Evolutionary conservation across 2,329 filamentous ascomycete species (phyloP).

Genomic region (Uncinocarpus reesii): DNA sequence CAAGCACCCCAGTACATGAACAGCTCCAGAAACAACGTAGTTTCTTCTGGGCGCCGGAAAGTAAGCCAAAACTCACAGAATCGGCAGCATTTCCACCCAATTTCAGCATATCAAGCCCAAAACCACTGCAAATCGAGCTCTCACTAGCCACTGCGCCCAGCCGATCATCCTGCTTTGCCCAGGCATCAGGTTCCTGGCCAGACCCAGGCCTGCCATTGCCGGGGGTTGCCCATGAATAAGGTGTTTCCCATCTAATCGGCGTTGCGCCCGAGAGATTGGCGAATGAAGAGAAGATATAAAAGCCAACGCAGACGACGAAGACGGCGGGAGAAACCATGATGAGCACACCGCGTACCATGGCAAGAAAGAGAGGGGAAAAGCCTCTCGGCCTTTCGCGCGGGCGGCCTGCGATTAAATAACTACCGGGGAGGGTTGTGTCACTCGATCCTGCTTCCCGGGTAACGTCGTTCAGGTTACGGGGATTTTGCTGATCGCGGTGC

Average conservation of each 20-base stretch:
- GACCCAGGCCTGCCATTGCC: not conserved
- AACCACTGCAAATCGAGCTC: slow-evolving; percentile 55
- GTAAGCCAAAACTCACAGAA: slow-evolving; percentile 38
- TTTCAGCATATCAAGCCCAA: slow-evolving; percentile 55
- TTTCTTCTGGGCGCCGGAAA: not conserved
- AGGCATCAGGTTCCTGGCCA: slow-evolving; percentile 1
- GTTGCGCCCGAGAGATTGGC: slow-evolving; percentile 10
- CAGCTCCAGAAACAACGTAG: not conserved
- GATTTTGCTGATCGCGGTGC: not conserved
- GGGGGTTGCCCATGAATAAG: not conserved
- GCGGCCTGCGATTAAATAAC: slow-evolving; percentile 7
- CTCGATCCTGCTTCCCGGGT: not conserved
- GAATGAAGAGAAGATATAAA: slow-evolving; percentile 16
- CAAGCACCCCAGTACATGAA: not conserved
- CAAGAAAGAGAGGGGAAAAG: slow-evolving; percentile 7
- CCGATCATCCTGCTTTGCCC: slow-evolving; percentile 6
- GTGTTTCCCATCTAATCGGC: slow-evolving; percentile 8
- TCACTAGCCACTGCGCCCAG: slow-evolving; percentile 61
- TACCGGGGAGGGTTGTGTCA: too few relatives aligned
- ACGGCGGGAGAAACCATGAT: slow-evolving; percentile 12
- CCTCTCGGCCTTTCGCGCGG: not conserved
- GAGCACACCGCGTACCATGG: slow-evolving; percentile 10
- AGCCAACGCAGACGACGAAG: slow-evolving; percentile 11
- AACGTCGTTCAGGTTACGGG: too few relatives aligned
- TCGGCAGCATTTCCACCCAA: slow-evolving; percentile 63